Conservation (phyloP, 768 basidiomycete genomes). For the Lyophyllum decastes region DNA sequence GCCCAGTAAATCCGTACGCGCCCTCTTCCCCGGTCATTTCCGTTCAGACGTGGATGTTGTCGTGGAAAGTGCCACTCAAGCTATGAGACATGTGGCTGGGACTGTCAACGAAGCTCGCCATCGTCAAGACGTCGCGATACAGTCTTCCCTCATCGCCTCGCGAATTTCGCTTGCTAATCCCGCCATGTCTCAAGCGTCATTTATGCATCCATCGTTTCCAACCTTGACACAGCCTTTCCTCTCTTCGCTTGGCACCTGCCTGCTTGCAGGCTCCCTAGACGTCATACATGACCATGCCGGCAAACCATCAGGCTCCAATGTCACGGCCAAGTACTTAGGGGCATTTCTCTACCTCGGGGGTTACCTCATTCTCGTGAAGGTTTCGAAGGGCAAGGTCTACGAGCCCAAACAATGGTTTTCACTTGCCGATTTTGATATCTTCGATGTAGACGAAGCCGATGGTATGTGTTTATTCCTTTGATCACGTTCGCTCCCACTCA, state of each 20-base stretch:
- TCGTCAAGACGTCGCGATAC: slow-evolving; percentile 60
- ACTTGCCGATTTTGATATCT: slow-evolving; percentile 69
- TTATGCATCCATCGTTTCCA: slow-evolving; percentile 32
- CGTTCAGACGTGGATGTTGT: slow-evolving; percentile 41
- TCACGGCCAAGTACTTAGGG: slow-evolving; percentile 85
- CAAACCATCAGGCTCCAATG: slow-evolving; percentile 46
- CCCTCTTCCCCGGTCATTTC: slow-evolving; percentile 18
- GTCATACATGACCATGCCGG: slow-evolving; percentile 71
- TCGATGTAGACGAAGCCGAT: slow-evolving; percentile 69
- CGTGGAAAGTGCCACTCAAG: slow-evolving; percentile 57
- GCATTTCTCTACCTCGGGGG: slow-evolving; percentile 88
- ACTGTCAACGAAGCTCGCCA: slow-evolving; percentile 83
- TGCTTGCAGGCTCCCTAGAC: slow-evolving; percentile 85
- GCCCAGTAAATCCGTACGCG: slow-evolving; percentile 31
- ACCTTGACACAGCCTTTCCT: slow-evolving; percentile 57
- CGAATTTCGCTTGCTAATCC: slow-evolving; percentile 52
- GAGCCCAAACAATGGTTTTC: slow-evolving; percentile 90
- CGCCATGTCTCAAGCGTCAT: slow-evolving; percentile 22
- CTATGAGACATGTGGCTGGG: slow-evolving; percentile 75
- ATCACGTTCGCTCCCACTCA: background rate
- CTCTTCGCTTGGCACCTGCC: slow-evolving; percentile 74
- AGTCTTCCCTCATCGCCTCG: slow-evolving; percentile 68
- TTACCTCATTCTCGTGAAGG: slow-evolving; percentile 86
- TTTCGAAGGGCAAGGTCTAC: slow-evolving; percentile 77
- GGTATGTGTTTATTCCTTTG: slow-evolving; percentile 50